Percentiles rank a stretch among this genome's conserved stretches.
Conservation (phyloP, 2,329 filamentous ascomycete species). For the Cercospora sp. region DNA sequence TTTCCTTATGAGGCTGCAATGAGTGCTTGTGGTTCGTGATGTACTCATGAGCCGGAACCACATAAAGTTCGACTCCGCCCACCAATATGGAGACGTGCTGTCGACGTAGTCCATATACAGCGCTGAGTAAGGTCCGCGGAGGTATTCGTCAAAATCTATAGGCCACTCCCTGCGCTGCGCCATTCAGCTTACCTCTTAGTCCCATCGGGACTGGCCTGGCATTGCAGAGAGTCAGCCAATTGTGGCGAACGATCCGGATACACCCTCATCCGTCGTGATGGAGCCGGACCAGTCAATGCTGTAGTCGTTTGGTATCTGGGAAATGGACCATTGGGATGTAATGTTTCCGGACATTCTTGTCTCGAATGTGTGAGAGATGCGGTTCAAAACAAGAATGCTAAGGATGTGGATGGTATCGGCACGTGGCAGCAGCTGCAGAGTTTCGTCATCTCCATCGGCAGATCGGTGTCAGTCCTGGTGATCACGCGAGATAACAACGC, state of each 20-base stretch:
- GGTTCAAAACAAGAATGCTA: background rate
- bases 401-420: background rate
- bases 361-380: background rate
- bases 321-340: background rate
- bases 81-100: background rate
- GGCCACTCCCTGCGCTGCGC: background rate
- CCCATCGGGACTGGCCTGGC: background rate
- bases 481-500: slow-evolving; percentile 6
- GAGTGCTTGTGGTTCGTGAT: background rate
- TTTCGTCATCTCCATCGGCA: background rate
- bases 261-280: background rate
- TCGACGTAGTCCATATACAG: background rate
- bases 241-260: background rate
- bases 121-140: background rate
- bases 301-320: background rate
- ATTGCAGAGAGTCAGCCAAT: background rate
- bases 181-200: background rate
- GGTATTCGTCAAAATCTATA: background rate
- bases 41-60: background rate
- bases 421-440: slow-evolving; percentile 2
- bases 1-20: background rate
- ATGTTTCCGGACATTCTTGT: background rate
- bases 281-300: background rate
- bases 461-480: background rate
- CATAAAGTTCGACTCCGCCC: background rate